Evolutionary conservation across 495 filamentous ascomycete species (phyloP), one percentile per base, ranked within the genome.

Genomic region (Neurospora terricola): DNA sequence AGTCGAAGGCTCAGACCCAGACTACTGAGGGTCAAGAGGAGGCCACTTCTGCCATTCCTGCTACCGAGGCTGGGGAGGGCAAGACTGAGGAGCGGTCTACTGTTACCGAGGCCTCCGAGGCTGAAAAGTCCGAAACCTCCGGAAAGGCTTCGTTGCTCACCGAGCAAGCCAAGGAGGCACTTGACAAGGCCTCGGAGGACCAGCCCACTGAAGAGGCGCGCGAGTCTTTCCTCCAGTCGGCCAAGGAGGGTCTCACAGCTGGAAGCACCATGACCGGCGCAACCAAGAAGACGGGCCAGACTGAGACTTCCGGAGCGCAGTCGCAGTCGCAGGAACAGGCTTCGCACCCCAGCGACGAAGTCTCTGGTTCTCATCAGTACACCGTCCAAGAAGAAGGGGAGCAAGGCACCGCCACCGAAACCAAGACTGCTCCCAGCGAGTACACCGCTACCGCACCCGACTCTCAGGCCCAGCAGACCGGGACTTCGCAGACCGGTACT

Each of bases 121-220:
- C 48, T 27, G 3, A 21, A 21, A n/a, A 21, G n/a, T 54, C 45
- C 23, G 45, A 12, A 23, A 62, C 54, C 11, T 30, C 23, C 3
- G 69, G 21, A 38, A 72, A 71, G 70, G 42, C 74, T 16, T 37
- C 34, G 18, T 70, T 54, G 6, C 70, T 81, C 18, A 80, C 79
- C 69, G 77, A 81, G 62, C 34, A 71, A 12, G 79, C 77, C 59
- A 81, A 81, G 75, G 37, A 74, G 36, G 76, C 72, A 3, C 77
- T 80, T 30, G 79, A 81, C n/a, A 69, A 69, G 30, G 78, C 76
- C 12, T 77, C 78, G 8, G 74, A 80, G 73, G 73, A 78, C 71
- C 75, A 78, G 72, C 73, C 75, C 3, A 78, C 76, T 10, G 38
- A 69, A 7, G 75, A 77, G 37, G 79, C 78, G 4, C 71, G 78